phyloP scores from a whole-genome alignment of 345 rosid genomes.

The Eucalyptus tenuipes region DNA sequence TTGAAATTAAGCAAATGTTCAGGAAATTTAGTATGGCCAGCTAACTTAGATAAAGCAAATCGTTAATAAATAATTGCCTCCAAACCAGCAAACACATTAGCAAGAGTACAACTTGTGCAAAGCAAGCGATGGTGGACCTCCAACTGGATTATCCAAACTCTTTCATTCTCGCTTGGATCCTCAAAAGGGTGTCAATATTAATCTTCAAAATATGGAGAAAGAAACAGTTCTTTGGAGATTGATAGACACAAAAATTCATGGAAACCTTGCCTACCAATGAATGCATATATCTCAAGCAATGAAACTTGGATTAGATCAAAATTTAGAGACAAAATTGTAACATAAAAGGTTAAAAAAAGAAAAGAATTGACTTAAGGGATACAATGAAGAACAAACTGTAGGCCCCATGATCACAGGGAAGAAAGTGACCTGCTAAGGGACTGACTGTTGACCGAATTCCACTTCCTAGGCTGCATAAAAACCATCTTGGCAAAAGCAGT shows the following conservation, averaged over 20 bases:
- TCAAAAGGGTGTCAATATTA: not conserved
- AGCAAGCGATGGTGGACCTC: not conserved
- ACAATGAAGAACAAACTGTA: constrained; percentile 12
- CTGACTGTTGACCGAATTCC: not conserved
- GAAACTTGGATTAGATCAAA: not conserved
- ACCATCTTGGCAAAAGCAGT: not conserved
- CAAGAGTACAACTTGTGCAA: not conserved
- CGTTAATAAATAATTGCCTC: not conserved
- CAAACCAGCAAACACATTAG: not conserved
- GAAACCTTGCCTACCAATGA: not conserved
- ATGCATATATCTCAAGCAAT: not conserved
- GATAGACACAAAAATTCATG: not conserved
- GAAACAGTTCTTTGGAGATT: not conserved
- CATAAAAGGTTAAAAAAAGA: constrained; percentile 6
- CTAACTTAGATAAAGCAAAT: not conserved
- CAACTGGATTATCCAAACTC: not conserved
- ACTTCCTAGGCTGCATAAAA: not conserved
- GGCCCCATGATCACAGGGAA: not conserved
- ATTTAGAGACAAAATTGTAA: not conserved
- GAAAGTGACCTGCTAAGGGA: not conserved
- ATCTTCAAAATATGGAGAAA: not conserved
- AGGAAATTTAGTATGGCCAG: not conserved
- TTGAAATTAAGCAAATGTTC: not conserved
- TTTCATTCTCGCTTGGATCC: not conserved
- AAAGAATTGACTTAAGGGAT: not conserved